Evolutionary conservation across 768 basidiomycete genomes (phyloP).

Genomic region (Tephrocybe sp.): DNA sequence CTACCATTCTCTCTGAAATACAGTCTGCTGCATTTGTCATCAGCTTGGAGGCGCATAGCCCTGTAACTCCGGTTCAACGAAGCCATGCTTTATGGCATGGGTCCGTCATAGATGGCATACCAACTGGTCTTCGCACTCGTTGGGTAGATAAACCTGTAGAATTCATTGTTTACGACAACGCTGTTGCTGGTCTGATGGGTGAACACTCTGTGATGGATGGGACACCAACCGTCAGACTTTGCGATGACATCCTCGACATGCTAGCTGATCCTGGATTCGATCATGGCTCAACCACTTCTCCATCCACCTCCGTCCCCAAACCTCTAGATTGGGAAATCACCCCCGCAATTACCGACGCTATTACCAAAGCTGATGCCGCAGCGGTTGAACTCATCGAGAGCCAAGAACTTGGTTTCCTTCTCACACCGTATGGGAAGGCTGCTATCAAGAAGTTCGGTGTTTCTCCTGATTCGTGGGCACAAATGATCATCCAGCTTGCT

Average conservation of each 20-base stretch:
- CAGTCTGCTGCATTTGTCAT: conserved; percentile 87
- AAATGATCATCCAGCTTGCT: conserved; percentile 89
- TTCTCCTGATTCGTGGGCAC: conserved; percentile 95
- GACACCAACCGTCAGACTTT: conserved; percentile 73
- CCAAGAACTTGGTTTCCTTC: conserved; percentile 60
- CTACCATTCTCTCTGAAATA: conserved; percentile 62
- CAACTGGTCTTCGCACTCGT: conserved; percentile 65
- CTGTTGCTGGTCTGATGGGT: conserved; percentile 82
- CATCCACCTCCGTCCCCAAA: conserved; percentile 29
- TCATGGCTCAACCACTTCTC: conserved; percentile 38
- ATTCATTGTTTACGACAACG: conserved; percentile 83
- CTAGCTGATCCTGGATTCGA: conserved; percentile 64
- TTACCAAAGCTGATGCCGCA: conserved; percentile 52
- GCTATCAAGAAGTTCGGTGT: conserved; percentile 83
- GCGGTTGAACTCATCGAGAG: conserved; percentile 56
- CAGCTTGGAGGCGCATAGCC: conserved; percentile 66
- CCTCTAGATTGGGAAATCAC: conserved; percentile 67
- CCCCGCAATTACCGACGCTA: conserved; percentile 43
- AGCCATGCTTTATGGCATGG: conserved; percentile 85
- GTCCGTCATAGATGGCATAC: conserved; percentile 42
- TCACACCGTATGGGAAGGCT: conserved; percentile 80
- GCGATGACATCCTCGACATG: conserved; percentile 63
- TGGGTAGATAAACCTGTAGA: conserved; percentile 92
- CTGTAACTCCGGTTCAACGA: conserved; percentile 49
- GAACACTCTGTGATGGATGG: conserved; percentile 94